Evolutionary conservation across 257 asterid genomes (phyloP), one percentile per base, ranked within the genome.

Genomic region (Osmanthus fragrans): DNA sequence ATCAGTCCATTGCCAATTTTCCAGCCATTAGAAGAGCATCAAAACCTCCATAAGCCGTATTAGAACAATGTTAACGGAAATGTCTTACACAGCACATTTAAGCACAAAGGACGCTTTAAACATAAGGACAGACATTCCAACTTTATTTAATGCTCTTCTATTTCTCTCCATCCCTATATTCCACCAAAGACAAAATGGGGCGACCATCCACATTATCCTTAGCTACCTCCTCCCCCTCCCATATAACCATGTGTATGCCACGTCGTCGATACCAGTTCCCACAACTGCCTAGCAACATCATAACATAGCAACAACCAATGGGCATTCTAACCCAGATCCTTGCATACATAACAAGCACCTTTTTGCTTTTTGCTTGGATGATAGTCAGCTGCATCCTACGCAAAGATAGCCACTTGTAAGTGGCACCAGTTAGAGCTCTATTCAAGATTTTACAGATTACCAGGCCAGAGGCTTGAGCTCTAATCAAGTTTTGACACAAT

Each of bases 11-110:
- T 5, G 27, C 64, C 75, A 40, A 25, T 49, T 32, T 40, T 21
- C 75, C 39, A 71, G 39, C 36, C 56, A 49, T 49, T 29, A 76
- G 49, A 49, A 19, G 40, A 69, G 27, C n/a, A 19, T 39, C 75
- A 54, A 70, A 54, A 32, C 19, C 56, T 32, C 71, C 27, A 49
- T 72, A 66, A 45, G 42, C 73, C 47, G 13, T 12, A 42, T 5
- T 54, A 2, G 11, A n/a, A 54, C 64, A 54, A 54, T 54, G 64
- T 54, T 54, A 54, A 54, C 11, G 13, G 34, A 1, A 32, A 32
- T 76, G 40, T 3, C 54, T 34, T 66, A 15, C n/a, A 10, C 19
- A 19, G 16, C 67, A n/a, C 66, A 33, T 42, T 32, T 21, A 40
- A 76, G n/a, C 34, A 34, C 65, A 34, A 45, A 76, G 19, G 56